These are phyloP conservation scores for Lindgomyces ingoldianus DNA, from an alignment of 495 filamentous ascomycete genomes.

Conservation along the genomic window DNA sequence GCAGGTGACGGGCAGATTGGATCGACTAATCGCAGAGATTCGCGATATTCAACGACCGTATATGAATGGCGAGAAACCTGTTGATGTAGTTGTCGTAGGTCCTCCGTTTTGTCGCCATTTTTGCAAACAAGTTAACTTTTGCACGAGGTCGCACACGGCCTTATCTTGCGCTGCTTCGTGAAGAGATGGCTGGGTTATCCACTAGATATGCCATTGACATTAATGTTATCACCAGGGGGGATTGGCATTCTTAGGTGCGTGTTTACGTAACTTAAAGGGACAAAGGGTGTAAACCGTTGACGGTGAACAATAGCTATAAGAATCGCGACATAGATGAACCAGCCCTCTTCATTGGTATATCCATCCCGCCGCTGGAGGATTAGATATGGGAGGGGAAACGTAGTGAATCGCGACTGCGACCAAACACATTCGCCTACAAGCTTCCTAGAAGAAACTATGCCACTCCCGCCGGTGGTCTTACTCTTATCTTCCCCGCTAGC, in stretches of 20 bases:
- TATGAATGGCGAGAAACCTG: conserved; percentile 53
- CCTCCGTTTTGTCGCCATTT: not conserved
- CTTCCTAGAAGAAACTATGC: too few species aligned
- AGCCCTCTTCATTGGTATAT: conserved; percentile 56
- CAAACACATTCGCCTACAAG: too few species aligned
- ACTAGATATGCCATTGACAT: conserved; percentile 63
- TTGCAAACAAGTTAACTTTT: not conserved
- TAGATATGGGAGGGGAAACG: too few species aligned
- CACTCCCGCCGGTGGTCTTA: too few species aligned
- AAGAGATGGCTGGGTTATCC: conserved; percentile 80
- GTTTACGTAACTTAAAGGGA: not conserved
- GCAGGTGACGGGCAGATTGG: conserved; percentile 68
- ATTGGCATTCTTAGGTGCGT: conserved; percentile 75
- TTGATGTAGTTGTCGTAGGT: conserved; percentile 61
- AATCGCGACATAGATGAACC: conserved; percentile 68
- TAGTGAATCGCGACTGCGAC: too few species aligned
- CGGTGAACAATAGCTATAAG: conserved; percentile 56
- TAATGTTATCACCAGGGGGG: conserved; percentile 80
- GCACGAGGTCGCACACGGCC: conserved; percentile 72
- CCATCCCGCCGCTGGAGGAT: too few species aligned
- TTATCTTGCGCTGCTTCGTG: conserved; percentile 85
- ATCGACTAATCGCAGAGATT: conserved; percentile 75
- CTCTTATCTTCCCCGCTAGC: too few species aligned
- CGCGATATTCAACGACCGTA: conserved; percentile 55
- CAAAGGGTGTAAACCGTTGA: not conserved